A percentile compares a stretch with the other conserved stretches of the same genome.
Evolutionary conservation across 352 stramenopile genomes (phyloP).

Genomic region (Phytophthora ramorum): DNA sequence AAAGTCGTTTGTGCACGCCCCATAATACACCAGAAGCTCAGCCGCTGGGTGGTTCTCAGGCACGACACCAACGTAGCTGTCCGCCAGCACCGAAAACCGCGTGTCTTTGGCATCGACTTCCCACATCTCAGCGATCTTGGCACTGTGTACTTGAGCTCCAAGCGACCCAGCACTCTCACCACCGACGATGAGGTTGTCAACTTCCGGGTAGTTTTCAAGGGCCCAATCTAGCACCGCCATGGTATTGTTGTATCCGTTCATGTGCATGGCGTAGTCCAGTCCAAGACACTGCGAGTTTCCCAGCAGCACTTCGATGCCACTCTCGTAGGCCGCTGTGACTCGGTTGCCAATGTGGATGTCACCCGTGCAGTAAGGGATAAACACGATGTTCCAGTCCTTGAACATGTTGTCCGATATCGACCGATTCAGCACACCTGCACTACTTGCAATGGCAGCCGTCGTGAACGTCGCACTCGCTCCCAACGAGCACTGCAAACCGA

Average conservation of each 20-base stretch:
- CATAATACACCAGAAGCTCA: constrained; percentile 50
- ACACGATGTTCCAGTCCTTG: constrained; percentile 77
- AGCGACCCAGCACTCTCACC: constrained; percentile 64
- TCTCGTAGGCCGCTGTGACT: constrained; percentile 27
- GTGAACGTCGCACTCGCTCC: constrained; percentile 47
- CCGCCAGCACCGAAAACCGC: constrained; percentile 51
- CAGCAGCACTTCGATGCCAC: constrained; percentile 42
- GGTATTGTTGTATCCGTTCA: constrained; percentile 75
- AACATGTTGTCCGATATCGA: constrained; percentile 64
- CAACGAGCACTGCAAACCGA: constrained; percentile 59
- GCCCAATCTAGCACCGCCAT: constrained; percentile 67
- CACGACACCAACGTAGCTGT: constrained; percentile 67
- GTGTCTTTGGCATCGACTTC: constrained; percentile 48
- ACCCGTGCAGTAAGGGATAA: constrained; percentile 77
- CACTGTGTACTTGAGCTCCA: constrained; percentile 51
- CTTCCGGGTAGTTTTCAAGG: constrained; percentile 59
- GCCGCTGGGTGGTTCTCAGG: constrained; percentile 42
- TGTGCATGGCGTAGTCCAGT: constrained; percentile 53
- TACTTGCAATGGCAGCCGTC: constrained; percentile 43
- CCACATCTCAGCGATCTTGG: constrained; percentile 59
- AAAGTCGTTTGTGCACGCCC: constrained; percentile 37
- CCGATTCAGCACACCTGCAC: constrained; percentile 54
- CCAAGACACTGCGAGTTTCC: constrained; percentile 40
- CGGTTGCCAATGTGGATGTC: constrained; percentile 69
- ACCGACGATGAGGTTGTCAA: constrained; percentile 55